Evolutionary conservation across 1,139 yeast species (phyloP).

Genomic region (Suhomyces kunorum): DNA sequence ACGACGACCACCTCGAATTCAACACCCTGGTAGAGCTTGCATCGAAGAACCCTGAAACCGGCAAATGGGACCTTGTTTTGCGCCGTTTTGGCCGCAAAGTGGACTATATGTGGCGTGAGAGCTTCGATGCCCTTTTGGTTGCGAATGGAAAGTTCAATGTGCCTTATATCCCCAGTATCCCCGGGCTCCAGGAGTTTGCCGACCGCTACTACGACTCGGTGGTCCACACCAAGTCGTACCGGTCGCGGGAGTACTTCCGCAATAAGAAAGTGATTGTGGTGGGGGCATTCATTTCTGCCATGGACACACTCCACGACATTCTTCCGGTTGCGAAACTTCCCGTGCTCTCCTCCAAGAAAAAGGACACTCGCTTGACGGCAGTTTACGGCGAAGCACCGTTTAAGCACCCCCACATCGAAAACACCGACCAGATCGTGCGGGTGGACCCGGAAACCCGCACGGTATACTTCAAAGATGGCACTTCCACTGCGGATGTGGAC

Average conservation of each 20-base stretch:
- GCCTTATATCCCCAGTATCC: constrained; percentile 46
- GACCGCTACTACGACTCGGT: constrained; percentile 21
- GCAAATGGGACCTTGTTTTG: constrained; percentile 21
- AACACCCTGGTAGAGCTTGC: constrained; percentile 18
- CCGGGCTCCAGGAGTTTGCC: constrained; percentile 46
- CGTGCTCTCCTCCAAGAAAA: constrained; percentile 22
- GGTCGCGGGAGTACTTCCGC: constrained; percentile 25
- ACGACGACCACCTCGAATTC: constrained; percentile 23
- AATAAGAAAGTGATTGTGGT: constrained; percentile 44
- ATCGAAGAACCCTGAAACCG: constrained; percentile 13
- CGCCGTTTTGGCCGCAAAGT: constrained; percentile 14
- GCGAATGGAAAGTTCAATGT: constrained; percentile 52
- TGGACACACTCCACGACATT: constrained; percentile 19
- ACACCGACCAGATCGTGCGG: constrained; percentile 16
- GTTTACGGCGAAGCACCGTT: constrained; percentile 16
- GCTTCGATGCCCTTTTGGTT: constrained; percentile 46
- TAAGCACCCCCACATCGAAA: constrained; percentile 21
- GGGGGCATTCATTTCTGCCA: constrained; percentile 29
- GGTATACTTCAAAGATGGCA: constrained; percentile 33
- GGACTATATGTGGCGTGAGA: constrained; percentile 19
- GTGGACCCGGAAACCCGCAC: constrained; percentile 28
- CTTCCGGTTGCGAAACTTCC: constrained; percentile 16
- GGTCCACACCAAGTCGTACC: constrained; percentile 19
- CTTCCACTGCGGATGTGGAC: constrained; percentile 33
- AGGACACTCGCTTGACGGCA: constrained; percentile 10